Base-by-base conservation (phyloP, 1,284 basidiomycete genomes). In the Exobasidium cylindrosporum region DNA sequence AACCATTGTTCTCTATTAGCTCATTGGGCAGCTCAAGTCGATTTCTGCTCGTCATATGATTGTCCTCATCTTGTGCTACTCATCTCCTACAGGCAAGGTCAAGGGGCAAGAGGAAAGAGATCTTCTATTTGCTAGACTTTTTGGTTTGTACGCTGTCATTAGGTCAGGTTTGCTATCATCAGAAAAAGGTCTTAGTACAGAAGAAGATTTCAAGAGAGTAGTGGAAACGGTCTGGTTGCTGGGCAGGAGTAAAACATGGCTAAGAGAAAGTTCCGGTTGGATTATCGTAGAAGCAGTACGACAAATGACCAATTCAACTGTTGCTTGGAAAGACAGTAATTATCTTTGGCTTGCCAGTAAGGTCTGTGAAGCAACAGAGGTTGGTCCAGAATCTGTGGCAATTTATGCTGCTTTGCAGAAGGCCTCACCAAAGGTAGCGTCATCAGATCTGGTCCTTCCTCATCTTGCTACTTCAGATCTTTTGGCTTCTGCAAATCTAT, bases 211-310 rank as follows among this genome's bases (percentile, higher is more conserved):
- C 77, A 81, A 83, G 55, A 82, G 85, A n/a, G 84, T 88, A 26
- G 78, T 95, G 63, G 81, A 83, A 17, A 83, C 88, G 63, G 84
- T 97, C 14, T 71, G 89, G 29, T 83, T 83, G 1, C 82, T 97
- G 44, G 90, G 90, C 14, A 86, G 89, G 71, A 86, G 87, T 77
- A 97, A 95, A 81, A 87, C 88, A 0, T 97, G 94, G 93, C 82
- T 98, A 61, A 84, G 89, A 45, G 95, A 98, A 82, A 90, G 90
- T 74, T 88, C 88, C 17, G 95, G 90, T 86, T 97, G 92, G 88
- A 85, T 88, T 24, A 82, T 95, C 35, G 81, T 84, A 50, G 82
- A 89, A 52, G 60, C 72, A 62, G 55, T 74, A 32, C 50, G 58
- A 1, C 26, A 21, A 26, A 28, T 58, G 23, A 17, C 35, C 35